Percentiles rank a stretch among this genome's conserved stretches.
These are phyloP conservation scores for Elongisporangium prolatum DNA, from an alignment of 352 stramenopile species.

Conservation along the genomic window DNA sequence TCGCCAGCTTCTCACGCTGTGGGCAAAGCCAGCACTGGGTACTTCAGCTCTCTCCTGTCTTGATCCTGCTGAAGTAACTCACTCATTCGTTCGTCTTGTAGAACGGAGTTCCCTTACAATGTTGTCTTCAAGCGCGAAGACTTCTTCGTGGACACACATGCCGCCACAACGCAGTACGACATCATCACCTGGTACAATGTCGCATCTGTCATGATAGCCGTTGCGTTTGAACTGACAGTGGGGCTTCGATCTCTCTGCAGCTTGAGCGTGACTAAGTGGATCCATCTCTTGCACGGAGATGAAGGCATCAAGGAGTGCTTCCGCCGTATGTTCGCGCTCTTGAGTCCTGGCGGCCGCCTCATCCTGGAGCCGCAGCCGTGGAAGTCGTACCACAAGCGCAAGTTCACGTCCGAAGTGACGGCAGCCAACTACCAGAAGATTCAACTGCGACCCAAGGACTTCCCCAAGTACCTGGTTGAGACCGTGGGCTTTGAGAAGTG, in stretches of 20 bases:
- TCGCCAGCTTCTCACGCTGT: slow-evolving; percentile 29
- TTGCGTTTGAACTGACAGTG: background rate
- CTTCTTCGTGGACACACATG: slow-evolving; percentile 47
- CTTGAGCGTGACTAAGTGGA: slow-evolving; percentile 90
- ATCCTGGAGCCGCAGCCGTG: slow-evolving; percentile 85
- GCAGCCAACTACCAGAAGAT: slow-evolving; percentile 68
- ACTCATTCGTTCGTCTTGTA: slow-evolving; percentile 7
- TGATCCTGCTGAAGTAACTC: background rate
- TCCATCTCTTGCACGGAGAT: slow-evolving; percentile 87
- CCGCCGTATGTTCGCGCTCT: slow-evolving; percentile 47
- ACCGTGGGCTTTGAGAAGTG: slow-evolving; percentile 62
- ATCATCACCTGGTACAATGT: slow-evolving; percentile 68
- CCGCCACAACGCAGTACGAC: slow-evolving; percentile 55
- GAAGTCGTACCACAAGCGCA: slow-evolving; percentile 87
- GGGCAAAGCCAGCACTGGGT: slow-evolving; percentile 50
- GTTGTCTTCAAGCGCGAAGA: slow-evolving; percentile 83
- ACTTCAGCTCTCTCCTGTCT: slow-evolving; percentile 10
- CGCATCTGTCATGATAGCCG: slow-evolving; percentile 1
- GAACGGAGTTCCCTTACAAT: slow-evolving; percentile 65
- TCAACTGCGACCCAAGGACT: slow-evolving; percentile 69
- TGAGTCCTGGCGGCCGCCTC: slow-evolving; percentile 60
- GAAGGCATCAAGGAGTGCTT: slow-evolving; percentile 80
- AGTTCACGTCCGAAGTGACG: slow-evolving; percentile 77
- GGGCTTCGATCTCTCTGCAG: slow-evolving; percentile 17
- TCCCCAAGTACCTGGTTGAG: slow-evolving; percentile 48